These are phyloP conservation scores for Pseudonectria foliicola DNA, from an alignment of 2,329 filamentous ascomycete genomes.

Conservation along the genomic window DNA sequence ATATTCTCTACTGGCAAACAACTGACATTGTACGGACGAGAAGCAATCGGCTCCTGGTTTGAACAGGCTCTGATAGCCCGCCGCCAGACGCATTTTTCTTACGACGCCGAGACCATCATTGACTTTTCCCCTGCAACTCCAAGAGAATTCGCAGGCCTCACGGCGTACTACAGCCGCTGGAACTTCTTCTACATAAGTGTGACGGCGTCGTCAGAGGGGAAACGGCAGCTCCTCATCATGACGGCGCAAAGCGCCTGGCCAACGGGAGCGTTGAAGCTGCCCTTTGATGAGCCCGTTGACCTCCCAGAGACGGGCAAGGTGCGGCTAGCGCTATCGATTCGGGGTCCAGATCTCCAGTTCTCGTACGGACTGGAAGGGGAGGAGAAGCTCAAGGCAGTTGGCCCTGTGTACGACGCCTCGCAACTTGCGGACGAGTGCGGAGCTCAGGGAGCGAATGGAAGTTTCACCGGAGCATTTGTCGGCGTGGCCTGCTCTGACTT, in stretches of 20 bases:
- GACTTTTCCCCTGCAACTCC: conserved; percentile 50
- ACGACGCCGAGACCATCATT: conserved; percentile 50
- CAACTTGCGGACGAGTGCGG: conserved; percentile 58
- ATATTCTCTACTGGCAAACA: conserved; percentile 38
- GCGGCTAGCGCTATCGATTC: conserved; percentile 41
- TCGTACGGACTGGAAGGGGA: conserved; percentile 44
- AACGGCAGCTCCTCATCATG: conserved; percentile 51
- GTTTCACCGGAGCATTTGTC: conserved; percentile 57
- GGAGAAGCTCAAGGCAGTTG: conserved; percentile 38
- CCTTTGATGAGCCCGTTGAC: conserved; percentile 34
- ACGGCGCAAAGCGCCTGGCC: conserved; percentile 51
- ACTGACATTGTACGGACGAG: conserved; percentile 43
- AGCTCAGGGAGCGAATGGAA: conserved; percentile 52
- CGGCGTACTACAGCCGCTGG: conserved; percentile 56
- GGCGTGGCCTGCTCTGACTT: conserved; percentile 49
- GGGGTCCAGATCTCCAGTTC: conserved; percentile 48
- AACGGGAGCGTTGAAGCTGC: conserved; percentile 37
- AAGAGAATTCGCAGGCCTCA: conserved; percentile 53
- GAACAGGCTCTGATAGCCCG: conserved; percentile 50
- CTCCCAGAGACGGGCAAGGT: conserved; percentile 51
- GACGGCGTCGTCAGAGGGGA: conserved; percentile 47
- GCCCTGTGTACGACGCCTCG: conserved; percentile 50
- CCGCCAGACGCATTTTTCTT: conserved; percentile 52
- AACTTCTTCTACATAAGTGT: conserved; percentile 60
- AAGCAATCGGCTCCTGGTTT: conserved; percentile 51